Evolutionary conservation across 352 stramenopile species (phyloP).

Genomic region (Chrysophaeum taylorii): DNA sequence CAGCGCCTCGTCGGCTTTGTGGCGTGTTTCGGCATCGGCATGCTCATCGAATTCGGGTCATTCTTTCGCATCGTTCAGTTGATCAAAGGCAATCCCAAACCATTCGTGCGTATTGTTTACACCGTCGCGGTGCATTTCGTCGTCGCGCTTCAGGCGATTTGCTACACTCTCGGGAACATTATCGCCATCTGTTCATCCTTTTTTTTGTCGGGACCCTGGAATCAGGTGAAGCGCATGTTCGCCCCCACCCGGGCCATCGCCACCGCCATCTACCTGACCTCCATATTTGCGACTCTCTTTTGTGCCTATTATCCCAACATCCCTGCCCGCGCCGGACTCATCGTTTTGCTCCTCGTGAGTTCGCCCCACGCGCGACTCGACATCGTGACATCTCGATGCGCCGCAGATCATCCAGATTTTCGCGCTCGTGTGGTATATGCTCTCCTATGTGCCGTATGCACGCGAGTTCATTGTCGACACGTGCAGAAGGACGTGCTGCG

Average conservation of each 20-base stretch:
- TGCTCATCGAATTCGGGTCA: conserved; percentile 63
- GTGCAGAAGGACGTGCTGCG: too few relatives aligned
- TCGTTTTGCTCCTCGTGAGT: conserved; percentile 59
- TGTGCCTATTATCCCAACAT: conserved; percentile 56
- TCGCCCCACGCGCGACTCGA: too few relatives aligned
- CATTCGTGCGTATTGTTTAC: too few relatives aligned
- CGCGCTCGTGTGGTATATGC: conserved; percentile 65
- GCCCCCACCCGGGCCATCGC: conserved; percentile 56
- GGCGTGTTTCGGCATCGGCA: conserved; percentile 62
- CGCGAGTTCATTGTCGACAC: conserved; percentile 30
- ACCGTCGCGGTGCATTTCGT: too few relatives aligned
- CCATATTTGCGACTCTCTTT: conserved; percentile 59
- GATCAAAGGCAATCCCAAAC: conserved; percentile 56
- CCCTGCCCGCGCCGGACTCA: conserved; percentile 53
- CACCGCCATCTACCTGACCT: conserved; percentile 56
- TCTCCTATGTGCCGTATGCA: conserved; percentile 73
- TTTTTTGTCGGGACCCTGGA: conserved; percentile 59
- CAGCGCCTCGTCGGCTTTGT: conserved; percentile 63
- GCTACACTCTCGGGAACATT: conserved; percentile 68
- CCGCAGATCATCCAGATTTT: conserved; percentile 63
- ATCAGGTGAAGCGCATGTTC: conserved; percentile 68
- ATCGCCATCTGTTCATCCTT: conserved; percentile 68
- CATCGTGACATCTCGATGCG: too few relatives aligned
- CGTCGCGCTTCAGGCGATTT: too few relatives aligned
- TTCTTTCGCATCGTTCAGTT: conserved; percentile 61